These are phyloP conservation scores for Penicillium sp. DNA, from an alignment of 2,329 filamentous ascomycete genomes.

Conservation along the genomic window DNA sequence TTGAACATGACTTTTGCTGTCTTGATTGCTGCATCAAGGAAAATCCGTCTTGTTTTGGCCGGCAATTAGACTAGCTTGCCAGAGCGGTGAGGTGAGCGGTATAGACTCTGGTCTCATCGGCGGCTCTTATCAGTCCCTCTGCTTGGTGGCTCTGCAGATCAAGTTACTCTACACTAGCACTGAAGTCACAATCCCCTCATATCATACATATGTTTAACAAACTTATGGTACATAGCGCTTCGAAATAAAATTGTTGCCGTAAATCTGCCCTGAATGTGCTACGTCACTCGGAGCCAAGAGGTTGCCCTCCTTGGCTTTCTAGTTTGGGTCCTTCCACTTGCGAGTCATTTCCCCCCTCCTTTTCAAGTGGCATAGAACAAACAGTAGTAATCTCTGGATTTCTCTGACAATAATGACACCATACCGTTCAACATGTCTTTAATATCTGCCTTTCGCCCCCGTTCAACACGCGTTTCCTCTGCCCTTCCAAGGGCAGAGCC, in stretches of 20 bases:
- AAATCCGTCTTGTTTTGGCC: neutral
- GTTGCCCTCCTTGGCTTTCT: neutral
- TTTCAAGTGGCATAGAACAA: neutral
- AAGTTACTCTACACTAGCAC: too few relatives aligned
- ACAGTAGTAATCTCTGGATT: neutral
- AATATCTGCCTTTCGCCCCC: conserved; percentile 42
- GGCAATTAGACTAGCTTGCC: neutral
- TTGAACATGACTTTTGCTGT: neutral
- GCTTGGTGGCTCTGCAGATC: too few relatives aligned
- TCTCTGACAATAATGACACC: neutral
- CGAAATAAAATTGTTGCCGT: neutral
- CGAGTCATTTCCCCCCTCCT: neutral
- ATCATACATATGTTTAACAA: neutral
- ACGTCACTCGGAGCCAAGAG: neutral
- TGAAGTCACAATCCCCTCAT: too few relatives aligned
- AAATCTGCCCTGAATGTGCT: neutral
- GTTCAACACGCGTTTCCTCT: conserved; percentile 34
- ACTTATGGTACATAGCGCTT: neutral
- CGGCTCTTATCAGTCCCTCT: too few relatives aligned
- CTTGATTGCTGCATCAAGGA: conserved; percentile 1
- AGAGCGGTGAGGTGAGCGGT: conserved; percentile 11
- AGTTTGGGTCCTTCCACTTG: neutral
- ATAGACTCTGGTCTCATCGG: neutral
- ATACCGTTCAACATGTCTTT: conserved; percentile 29
- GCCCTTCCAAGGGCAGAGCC: conserved; percentile 29